These are phyloP conservation scores for Malassezia cuniculi DNA, from an alignment of 1,284 basidiomycete species.

Conservation along the genomic window DNA sequence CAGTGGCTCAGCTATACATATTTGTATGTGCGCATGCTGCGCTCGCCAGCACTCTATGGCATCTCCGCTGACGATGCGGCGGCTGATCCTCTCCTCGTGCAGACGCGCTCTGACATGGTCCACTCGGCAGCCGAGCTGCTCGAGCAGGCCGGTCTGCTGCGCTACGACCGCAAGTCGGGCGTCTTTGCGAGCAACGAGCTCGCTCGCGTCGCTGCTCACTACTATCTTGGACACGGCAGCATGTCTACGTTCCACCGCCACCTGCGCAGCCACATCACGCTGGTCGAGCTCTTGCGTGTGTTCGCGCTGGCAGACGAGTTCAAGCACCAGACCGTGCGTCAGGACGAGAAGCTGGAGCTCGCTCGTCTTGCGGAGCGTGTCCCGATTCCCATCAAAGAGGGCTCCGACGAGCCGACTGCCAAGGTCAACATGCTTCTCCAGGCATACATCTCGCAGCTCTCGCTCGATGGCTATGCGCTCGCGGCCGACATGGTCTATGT, in stretches of 20 bases:
- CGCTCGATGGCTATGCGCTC: constrained; percentile 87
- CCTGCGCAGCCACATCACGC: constrained; percentile 70
- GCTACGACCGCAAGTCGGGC: constrained; percentile 80
- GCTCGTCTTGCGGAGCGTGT: constrained; percentile 87
- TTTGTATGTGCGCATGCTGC: constrained; percentile 85
- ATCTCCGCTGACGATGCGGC: constrained; percentile 83
- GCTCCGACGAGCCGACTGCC: constrained; percentile 84
- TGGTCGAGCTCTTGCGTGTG: constrained; percentile 83
- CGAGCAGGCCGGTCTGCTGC: constrained; percentile 84
- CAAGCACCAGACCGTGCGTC: constrained; percentile 64
- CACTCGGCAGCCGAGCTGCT: constrained; percentile 86
- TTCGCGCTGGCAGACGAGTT: constrained; percentile 96
- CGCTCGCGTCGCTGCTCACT: constrained; percentile 88
- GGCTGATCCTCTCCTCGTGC: constrained; percentile 67
- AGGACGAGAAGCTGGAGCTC: constrained; percentile 55
- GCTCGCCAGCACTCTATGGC: constrained; percentile 73
- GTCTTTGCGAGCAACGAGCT: constrained; percentile 57
- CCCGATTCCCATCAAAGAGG: constrained; percentile 93
- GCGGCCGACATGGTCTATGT: constrained; percentile 93
- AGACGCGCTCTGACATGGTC: constrained; percentile 83
- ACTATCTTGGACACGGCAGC: constrained; percentile 87
- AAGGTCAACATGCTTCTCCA: constrained; percentile 96
- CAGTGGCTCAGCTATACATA: constrained; percentile 58
- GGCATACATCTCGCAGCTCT: constrained; percentile 86
- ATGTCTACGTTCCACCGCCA: constrained; percentile 97